These are phyloP conservation scores for Cladobotryum protrusum DNA, from an alignment of 2,329 filamentous ascomycete genomes.

Conservation along the genomic window DNA sequence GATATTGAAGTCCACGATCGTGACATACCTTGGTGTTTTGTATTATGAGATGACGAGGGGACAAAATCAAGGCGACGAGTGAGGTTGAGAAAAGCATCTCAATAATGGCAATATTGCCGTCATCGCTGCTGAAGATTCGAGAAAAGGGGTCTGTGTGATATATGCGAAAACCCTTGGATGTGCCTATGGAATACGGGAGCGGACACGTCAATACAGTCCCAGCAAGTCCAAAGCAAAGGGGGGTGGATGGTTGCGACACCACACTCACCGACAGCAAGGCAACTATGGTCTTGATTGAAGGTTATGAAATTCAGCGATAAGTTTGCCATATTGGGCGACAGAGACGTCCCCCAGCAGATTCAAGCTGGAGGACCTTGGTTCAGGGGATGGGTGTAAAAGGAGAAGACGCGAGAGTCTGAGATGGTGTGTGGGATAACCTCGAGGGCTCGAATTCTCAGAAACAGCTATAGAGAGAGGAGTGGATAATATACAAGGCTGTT, in stretches of 20 bases:
- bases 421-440: too few relatives aligned
- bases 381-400: not conserved
- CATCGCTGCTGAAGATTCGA: slow-evolving; percentile 89
- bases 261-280: slow-evolving; percentile 79
- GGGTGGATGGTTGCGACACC: not conserved
- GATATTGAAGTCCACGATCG: not conserved
- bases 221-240: not conserved
- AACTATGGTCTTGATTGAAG: slow-evolving; percentile 98
- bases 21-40: slow-evolving; percentile 85
- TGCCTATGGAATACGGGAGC: slow-evolving; percentile 48
- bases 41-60: slow-evolving; percentile 86
- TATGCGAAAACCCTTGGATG: slow-evolving; percentile 88
- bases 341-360: not conserved
- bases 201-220: not conserved
- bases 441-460: too few relatives aligned
- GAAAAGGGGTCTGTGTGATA: slow-evolving; percentile 96
- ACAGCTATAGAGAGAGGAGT: too few relatives aligned
- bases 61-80: slow-evolving; percentile 86
- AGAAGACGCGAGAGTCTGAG: not conserved
- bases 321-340: slow-evolving; percentile 48
- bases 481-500: too few relatives aligned
- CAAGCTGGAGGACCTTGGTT: not conserved
- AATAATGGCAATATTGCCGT: slow-evolving; percentile 90
- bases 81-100: slow-evolving; percentile 99
- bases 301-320: slow-evolving; percentile 93